A percentile compares a stretch with the other conserved stretches of the same genome.
Evolutionary conservation across 208 protist genomes (phyloP).

Genomic region (Naegleria fowleri): DNA sequence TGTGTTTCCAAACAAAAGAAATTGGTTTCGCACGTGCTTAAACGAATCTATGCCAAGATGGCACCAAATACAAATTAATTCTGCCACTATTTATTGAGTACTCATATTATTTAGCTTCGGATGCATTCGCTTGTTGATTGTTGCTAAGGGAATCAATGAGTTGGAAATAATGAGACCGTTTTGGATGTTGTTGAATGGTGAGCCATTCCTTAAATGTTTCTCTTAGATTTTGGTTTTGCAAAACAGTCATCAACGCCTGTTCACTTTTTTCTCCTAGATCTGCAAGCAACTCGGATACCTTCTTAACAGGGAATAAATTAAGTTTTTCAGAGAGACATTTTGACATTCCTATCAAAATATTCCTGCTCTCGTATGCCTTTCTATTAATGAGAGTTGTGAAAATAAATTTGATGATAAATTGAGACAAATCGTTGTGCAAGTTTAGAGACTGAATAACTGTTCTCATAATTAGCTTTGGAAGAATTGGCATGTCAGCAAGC

Average conservation of each 20-base stretch:
- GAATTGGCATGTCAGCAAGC: not conserved
- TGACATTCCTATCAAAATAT: not conserved
- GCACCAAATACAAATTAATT: not conserved
- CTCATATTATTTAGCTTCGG: not conserved
- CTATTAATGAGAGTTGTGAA: not conserved
- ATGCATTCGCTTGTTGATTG: not conserved
- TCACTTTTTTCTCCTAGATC: not conserved
- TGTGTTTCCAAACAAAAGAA: not conserved
- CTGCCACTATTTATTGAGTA: not conserved
- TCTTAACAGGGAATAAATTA: not conserved
- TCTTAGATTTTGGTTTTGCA: not conserved
- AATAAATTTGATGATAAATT: not conserved
- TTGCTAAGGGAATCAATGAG: not conserved
- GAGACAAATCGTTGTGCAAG: not conserved
- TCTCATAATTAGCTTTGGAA: not conserved
- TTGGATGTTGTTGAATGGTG: not conserved
- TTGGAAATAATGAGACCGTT: not conserved
- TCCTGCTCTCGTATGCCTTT: not conserved
- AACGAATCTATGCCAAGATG: not conserved
- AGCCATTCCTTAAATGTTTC: not conserved
- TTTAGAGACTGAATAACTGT: constrained; percentile 5
- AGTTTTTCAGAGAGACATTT: not conserved
- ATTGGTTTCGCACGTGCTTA: not conserved
- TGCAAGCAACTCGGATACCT: not conserved
- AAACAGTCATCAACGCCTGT: not conserved